Conservation (phyloP, 208 protist genomes). For the Leishmania tarentolae region DNA sequence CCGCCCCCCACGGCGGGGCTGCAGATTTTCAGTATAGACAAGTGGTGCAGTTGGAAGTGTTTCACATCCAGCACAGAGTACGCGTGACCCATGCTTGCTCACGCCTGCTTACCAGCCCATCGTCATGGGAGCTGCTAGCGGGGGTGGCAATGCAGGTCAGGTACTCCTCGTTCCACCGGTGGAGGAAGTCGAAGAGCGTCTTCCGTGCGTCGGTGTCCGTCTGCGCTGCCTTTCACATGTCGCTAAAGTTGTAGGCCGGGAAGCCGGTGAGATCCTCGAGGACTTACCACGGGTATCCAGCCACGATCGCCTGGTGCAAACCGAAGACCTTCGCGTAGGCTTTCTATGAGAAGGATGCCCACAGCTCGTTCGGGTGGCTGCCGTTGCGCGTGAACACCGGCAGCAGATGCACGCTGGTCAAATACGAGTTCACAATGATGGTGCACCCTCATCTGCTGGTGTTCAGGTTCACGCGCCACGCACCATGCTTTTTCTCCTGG, state of each 20-base stretch:
- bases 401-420: constrained; percentile 47
- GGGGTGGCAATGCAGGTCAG: constrained; percentile 66
- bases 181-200: constrained; percentile 51
- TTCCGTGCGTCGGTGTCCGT: constrained; percentile 31
- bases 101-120: constrained; percentile 34
- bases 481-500: constrained; percentile 53
- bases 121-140: constrained; percentile 27
- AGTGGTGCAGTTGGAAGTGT: constrained; percentile 47
- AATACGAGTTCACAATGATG: constrained; percentile 71
- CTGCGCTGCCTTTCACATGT: constrained; percentile 45
- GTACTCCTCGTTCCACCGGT: constrained; percentile 52
- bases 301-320: constrained; percentile 73
- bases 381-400: constrained; percentile 56
- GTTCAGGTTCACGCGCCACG: constrained; percentile 59
- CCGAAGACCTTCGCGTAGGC: constrained; percentile 87
- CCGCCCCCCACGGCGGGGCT: too few species aligned
- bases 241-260: constrained; percentile 47
- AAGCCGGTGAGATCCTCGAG: constrained; percentile 74
- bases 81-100: constrained; percentile 44
- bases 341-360: constrained; percentile 81
- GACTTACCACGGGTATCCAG: constrained; percentile 56
- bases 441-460: constrained; percentile 70
- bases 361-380: constrained; percentile 64
- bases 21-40: constrained; percentile 67
- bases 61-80: constrained; percentile 71